These are phyloP conservation scores for Neonectria neomacrospora DNA, from an alignment of 2,329 filamentous ascomycete genomes.

Conservation along the genomic window DNA sequence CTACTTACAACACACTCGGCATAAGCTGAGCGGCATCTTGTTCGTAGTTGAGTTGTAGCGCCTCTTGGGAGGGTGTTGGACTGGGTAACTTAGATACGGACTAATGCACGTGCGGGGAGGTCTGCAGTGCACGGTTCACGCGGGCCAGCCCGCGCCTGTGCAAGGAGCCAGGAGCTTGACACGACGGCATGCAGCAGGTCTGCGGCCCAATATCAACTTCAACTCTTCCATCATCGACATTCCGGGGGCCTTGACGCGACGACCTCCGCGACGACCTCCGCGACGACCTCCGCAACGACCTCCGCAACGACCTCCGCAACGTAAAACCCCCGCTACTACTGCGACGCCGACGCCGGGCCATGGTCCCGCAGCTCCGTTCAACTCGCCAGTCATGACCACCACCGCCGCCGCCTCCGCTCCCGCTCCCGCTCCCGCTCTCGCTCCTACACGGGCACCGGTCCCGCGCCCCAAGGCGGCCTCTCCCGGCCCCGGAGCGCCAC, in stretches of 20 bases:
- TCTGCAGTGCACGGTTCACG: constrained; percentile 45
- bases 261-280: constrained; percentile 16
- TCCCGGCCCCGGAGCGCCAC: constrained; percentile 39
- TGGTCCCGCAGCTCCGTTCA: constrained; percentile 36
- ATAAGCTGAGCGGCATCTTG: background rate
- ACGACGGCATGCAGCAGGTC: constrained; percentile 34
- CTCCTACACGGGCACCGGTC: constrained; percentile 36
- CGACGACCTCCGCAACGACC: background rate
- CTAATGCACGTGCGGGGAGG: constrained; percentile 34
- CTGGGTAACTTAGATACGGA: background rate
- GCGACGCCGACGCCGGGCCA: constrained; percentile 36
- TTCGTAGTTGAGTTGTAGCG: background rate
- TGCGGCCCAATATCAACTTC: constrained; percentile 39
- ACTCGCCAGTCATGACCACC: constrained; percentile 46
- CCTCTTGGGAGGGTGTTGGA: constrained; percentile 4
- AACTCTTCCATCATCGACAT: constrained; percentile 13
- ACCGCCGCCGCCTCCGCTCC: constrained; percentile 32
- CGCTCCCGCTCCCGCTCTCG: constrained; percentile 26
- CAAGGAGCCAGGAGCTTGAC: constrained; percentile 31
- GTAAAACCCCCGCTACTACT: background rate
- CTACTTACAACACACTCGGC: background rate
- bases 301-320: background rate
- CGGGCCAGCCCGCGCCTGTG: constrained; percentile 42
- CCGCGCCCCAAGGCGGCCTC: constrained; percentile 40
- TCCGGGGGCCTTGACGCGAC: background rate